Conservation (phyloP, 805 yeast species). For the Millerozyma acaciae region DNA sequence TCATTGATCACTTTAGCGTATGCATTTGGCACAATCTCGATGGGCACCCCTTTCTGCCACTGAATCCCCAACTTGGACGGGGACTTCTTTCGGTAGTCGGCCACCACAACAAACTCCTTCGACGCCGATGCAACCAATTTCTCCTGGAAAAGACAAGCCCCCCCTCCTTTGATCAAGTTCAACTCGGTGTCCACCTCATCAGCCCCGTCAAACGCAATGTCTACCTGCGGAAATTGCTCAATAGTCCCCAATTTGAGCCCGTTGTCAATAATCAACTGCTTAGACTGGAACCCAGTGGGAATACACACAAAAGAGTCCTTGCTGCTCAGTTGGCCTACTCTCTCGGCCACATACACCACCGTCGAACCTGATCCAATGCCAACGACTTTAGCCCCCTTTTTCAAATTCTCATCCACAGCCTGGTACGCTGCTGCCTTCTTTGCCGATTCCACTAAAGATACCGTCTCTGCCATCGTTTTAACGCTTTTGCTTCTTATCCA, state of each 20-base stretch:
- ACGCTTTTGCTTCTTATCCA: background rate
- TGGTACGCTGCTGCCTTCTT: constrained; percentile 84
- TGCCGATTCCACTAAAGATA: constrained; percentile 63
- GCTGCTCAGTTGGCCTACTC: constrained; percentile 67
- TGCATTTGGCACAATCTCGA: constrained; percentile 89
- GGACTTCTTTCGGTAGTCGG: constrained; percentile 85
- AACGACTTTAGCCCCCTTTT: constrained; percentile 62
- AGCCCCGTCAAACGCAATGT: constrained; percentile 97
- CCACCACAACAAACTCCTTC: constrained; percentile 75
- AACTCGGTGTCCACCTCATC: constrained; percentile 85
- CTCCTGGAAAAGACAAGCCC: constrained; percentile 96
- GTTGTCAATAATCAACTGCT: constrained; percentile 76
- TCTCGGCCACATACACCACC: constrained; percentile 94
- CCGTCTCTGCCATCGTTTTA: constrained; percentile 9
- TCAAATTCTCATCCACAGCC: constrained; percentile 88
- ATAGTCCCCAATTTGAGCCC: constrained; percentile 75
- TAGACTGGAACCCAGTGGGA: constrained; percentile 96
- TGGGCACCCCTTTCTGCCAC: constrained; percentile 92
- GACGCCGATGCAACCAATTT: constrained; percentile 86
- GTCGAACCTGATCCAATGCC: constrained; percentile 98
- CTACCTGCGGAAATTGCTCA: constrained; percentile 79
- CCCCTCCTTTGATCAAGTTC: constrained; percentile 96
- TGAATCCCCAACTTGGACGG: constrained; percentile 60
- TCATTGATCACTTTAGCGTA: constrained; percentile 71
- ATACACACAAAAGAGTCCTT: constrained; percentile 67